These are phyloP conservation scores for Komagataella pseudopastoris DNA, from an alignment of 805 yeast species.

Conservation along the genomic window DNA sequence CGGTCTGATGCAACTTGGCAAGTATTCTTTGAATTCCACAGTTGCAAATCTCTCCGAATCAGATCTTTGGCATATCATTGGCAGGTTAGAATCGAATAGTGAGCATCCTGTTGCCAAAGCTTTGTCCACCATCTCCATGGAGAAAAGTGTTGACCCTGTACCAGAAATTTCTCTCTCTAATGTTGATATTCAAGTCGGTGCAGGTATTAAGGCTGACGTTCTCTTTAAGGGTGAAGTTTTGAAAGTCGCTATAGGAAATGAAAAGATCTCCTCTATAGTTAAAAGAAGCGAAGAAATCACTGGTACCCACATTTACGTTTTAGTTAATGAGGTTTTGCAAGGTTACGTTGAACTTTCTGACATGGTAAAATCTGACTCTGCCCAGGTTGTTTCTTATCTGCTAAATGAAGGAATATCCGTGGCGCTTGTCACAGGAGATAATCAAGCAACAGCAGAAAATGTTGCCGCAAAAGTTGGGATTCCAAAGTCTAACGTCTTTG, in stretches of 20 bases:
- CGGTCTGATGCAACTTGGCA: slow-evolving; percentile 50
- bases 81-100: slow-evolving; percentile 50
- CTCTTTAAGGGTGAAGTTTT: slow-evolving; percentile 9
- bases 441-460: slow-evolving; percentile 40
- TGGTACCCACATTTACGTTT: slow-evolving; percentile 19
- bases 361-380: slow-evolving; percentile 51
- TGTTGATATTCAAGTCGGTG: slow-evolving; percentile 26
- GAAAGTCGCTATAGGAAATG: slow-evolving; percentile 41
- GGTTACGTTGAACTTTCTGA: slow-evolving; percentile 66
- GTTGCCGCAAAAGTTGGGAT: slow-evolving; percentile 63
- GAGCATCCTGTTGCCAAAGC: slow-evolving; percentile 88
- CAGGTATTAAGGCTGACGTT: slow-evolving; percentile 28
- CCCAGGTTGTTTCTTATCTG: slow-evolving; percentile 43
- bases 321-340: slow-evolving; percentile 39
- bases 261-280: slow-evolving; percentile 4
- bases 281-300: slow-evolving; percentile 6
- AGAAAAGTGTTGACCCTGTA: not conserved
- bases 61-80: slow-evolving; percentile 36
- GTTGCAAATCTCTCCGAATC: not conserved
- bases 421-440: slow-evolving; percentile 90
- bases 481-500: slow-evolving; percentile 46
- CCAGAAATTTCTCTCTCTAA: slow-evolving; percentile 14
- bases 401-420: slow-evolving; percentile 39
- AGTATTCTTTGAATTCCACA: not conserved
- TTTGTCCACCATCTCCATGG: slow-evolving; percentile 20